Percentiles rank a stretch among this genome's conserved stretches.
Evolutionary conservation across 495 filamentous ascomycete species (phyloP).

Genomic region (Aspergillus taichungensis): DNA sequence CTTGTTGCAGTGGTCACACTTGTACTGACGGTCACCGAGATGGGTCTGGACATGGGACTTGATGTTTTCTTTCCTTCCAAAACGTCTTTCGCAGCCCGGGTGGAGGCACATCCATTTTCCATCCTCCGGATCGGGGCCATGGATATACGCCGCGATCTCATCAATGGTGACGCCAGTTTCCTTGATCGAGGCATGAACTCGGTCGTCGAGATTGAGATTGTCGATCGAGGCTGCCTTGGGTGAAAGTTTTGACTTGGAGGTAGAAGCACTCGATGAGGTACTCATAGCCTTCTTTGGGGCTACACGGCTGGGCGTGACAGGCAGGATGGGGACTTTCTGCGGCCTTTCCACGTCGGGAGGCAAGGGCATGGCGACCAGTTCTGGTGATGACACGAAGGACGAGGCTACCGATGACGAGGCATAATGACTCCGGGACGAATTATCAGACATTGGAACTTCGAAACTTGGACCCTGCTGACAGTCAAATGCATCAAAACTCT

Average conservation of each 20-base stretch:
- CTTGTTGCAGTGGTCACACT: conserved; percentile 81
- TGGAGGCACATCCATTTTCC: conserved; percentile 80
- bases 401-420: conserved; percentile 33
- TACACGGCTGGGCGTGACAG: conserved; percentile 16
- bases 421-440: conserved; percentile 14
- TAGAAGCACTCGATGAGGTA: conserved; percentile 18
- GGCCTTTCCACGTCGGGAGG: conserved; percentile 19
- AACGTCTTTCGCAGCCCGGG: conserved; percentile 71
- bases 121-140: conserved; percentile 63
- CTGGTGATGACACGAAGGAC: conserved; percentile 39
- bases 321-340: conserved; percentile 22
- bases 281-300: conserved; percentile 8
- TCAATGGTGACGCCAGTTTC: conserved; percentile 77
- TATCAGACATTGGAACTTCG: conserved; percentile 20
- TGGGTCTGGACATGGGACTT: conserved; percentile 97
- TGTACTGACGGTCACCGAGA: conserved; percentile 87
- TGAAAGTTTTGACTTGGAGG: conserved; percentile 23
- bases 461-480: conserved; percentile 22
- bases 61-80: conserved; percentile 94
- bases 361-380: conserved; percentile 37
- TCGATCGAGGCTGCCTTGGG: conserved; percentile 32
- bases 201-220: conserved; percentile 38
- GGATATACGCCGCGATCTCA: conserved; percentile 78
- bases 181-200: conserved; percentile 44
- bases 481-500: conserved; percentile 25